Conservation (phyloP, 768 basidiomycete genomes). For the Lyophyllum decastes region DNA sequence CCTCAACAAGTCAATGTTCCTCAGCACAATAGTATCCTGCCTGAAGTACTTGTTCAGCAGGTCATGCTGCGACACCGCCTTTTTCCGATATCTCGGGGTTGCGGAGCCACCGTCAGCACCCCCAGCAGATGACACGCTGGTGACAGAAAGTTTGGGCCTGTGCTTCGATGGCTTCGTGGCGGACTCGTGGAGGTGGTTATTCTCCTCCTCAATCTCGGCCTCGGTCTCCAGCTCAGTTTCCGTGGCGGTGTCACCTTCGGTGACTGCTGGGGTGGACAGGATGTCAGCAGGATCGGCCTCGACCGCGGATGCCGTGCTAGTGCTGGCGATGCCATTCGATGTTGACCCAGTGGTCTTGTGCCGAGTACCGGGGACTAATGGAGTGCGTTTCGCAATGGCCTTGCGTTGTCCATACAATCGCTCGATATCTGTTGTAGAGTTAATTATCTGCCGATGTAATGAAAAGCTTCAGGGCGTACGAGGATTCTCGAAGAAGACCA, state of each 20-base stretch:
- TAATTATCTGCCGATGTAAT: neutral
- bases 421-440: slow-evolving; percentile 70
- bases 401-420: slow-evolving; percentile 93
- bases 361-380: slow-evolving; percentile 37
- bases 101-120: slow-evolving; percentile 11
- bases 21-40: slow-evolving; percentile 79
- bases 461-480: slow-evolving; percentile 51
- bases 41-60: slow-evolving; percentile 88
- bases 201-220: slow-evolving; percentile 50
- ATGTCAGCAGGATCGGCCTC: slow-evolving; percentile 28
- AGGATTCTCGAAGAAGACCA: slow-evolving; percentile 95
- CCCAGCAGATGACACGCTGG: slow-evolving; percentile 32
- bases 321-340: slow-evolving; percentile 15
- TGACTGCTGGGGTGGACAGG: slow-evolving; percentile 59
- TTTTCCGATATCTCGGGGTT: slow-evolving; percentile 23
- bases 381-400: slow-evolving; percentile 83
- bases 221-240: slow-evolving; percentile 73
- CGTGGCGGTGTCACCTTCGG: slow-evolving; percentile 73
- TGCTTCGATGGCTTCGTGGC: slow-evolving; percentile 28
- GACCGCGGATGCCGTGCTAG: slow-evolving; percentile 16
- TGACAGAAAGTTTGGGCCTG: slow-evolving; percentile 30
- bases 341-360: slow-evolving; percentile 10
- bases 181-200: slow-evolving; percentile 10
- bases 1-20: slow-evolving; percentile 86
- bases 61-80: slow-evolving; percentile 77